Conservation (phyloP, 1,284 basidiomycete species). For the Boletus mariae region DNA sequence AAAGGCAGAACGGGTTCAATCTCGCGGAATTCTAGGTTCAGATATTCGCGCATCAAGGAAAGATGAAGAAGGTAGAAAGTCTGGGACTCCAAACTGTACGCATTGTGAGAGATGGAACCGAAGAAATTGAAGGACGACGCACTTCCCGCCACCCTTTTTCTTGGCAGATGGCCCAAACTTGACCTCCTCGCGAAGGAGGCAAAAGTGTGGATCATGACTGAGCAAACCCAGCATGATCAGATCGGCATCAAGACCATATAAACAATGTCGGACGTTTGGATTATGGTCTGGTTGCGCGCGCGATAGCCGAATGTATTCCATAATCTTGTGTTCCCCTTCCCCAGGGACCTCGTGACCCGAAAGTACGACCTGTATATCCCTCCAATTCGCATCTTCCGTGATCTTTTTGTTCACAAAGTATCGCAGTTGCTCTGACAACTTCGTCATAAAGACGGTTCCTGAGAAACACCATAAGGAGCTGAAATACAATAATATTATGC, state of each 20-base stretch:
- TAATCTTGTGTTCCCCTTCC: slow-evolving; percentile 99
- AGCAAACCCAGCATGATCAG: slow-evolving; percentile 97
- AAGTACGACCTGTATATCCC: slow-evolving; percentile 87
- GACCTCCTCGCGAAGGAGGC: slow-evolving; percentile 95
- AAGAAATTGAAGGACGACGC: slow-evolving; percentile 25
- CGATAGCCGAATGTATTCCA: slow-evolving; percentile 95
- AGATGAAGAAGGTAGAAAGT: slow-evolving; percentile 96
- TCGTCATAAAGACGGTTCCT: slow-evolving; percentile 95
- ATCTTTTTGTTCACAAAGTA: slow-evolving; percentile 99
- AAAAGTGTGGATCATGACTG: slow-evolving; percentile 99
- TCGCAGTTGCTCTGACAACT: slow-evolving; percentile 84
- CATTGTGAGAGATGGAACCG: slow-evolving; percentile 9
- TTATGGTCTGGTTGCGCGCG: slow-evolving; percentile 95
- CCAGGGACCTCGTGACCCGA: slow-evolving; percentile 99
- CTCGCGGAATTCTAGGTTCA: slow-evolving; percentile 89
- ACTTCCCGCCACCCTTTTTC: slow-evolving; percentile 71
- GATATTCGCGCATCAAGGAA: slow-evolving; percentile 93
- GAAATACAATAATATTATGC: not conserved
- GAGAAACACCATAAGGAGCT: not conserved
- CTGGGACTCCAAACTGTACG: slow-evolving; percentile 70
- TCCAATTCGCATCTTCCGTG: slow-evolving; percentile 92
- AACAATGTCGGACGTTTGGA: slow-evolving; percentile 91
- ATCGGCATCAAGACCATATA: slow-evolving; percentile 98
- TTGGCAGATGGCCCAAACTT: slow-evolving; percentile 86
- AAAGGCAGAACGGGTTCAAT: slow-evolving; percentile 61